A percentile compares a stretch with the other conserved stretches of the same genome.
These are phyloP conservation scores for Setaria viridis DNA, from an alignment of 202 grass and related monocot genomes.

Conservation along the genomic window DNA sequence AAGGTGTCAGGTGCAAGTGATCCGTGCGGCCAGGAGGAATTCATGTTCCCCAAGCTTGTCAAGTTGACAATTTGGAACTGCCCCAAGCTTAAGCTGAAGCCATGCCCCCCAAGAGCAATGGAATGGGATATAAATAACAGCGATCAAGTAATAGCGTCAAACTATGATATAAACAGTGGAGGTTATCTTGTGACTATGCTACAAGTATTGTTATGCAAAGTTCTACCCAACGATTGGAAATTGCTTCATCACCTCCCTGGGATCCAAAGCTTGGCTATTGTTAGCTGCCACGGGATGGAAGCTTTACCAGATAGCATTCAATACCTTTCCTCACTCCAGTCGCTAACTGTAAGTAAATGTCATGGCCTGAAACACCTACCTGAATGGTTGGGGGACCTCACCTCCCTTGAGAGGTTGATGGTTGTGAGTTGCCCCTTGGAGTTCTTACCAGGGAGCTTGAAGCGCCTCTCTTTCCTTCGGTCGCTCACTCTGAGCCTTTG, in stretches of 20 bases:
- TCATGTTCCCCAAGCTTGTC: constrained; percentile 20
- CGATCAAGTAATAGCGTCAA: not conserved
- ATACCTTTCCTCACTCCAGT: constrained; percentile 11
- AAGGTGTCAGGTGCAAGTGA: not conserved
- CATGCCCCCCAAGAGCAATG: constrained; percentile 1
- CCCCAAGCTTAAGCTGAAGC: not conserved
- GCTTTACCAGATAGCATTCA: constrained; percentile 22
- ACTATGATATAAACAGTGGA: not conserved
- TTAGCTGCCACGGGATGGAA: constrained; percentile 29
- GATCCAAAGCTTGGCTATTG: constrained; percentile 1
- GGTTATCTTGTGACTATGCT: not conserved
- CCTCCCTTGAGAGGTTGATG: not conserved
- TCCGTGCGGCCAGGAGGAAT: not conserved
- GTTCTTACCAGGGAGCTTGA: not conserved
- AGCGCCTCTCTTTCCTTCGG: constrained; percentile 7
- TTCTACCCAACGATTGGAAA: not conserved
- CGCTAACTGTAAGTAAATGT: constrained; percentile 13
- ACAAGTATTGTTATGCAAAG: constrained; percentile 19
- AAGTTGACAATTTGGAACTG: constrained; percentile 35
- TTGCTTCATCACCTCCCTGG: not conserved
- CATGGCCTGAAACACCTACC: constrained; percentile 5
- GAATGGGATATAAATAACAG: constrained; percentile 36
- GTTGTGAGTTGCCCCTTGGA: constrained; percentile 22
- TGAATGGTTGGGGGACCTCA: constrained; percentile 25
- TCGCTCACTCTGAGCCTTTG: constrained; percentile 19